A percentile compares a stretch with the other conserved stretches of the same genome.
phyloP scores from a whole-genome alignment of 2,329 filamentous ascomycete genomes.

The Apiospora aurea region DNA sequence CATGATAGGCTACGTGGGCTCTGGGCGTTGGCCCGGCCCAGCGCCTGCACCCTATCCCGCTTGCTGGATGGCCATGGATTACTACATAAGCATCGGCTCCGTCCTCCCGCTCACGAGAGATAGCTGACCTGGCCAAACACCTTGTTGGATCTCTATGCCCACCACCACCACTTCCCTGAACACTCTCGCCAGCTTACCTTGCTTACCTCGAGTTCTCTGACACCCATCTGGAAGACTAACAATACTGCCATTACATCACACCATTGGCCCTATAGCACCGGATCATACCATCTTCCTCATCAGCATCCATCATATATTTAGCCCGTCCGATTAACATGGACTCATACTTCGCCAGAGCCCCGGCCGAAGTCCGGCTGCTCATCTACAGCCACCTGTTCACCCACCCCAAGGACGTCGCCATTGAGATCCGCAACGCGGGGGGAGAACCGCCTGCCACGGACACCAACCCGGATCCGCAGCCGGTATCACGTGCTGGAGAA shows the following conservation, averaged over 20 bases:
- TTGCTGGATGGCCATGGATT: background rate
- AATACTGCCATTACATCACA: background rate
- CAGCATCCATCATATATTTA: background rate
- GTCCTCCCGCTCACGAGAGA: conserved; percentile 7
- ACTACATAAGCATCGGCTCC: conserved; percentile 3
- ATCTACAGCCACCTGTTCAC: conserved; percentile 54
- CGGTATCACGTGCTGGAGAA: conserved; percentile 50
- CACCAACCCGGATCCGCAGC: conserved; percentile 38
- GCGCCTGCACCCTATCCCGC: background rate
- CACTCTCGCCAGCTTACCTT: background rate
- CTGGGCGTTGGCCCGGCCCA: conserved; percentile 11
- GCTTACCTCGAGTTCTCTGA: background rate
- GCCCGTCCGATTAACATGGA: background rate
- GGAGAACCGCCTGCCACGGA: conserved; percentile 35
- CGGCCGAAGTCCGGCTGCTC: conserved; percentile 51
- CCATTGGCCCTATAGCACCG: background rate
- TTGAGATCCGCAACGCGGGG: conserved; percentile 49
- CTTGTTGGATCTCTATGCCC: conserved; percentile 15
- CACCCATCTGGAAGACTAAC: background rate
- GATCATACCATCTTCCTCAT: background rate
- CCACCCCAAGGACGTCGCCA: conserved; percentile 45
- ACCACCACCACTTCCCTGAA: background rate
- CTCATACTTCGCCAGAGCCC: conserved; percentile 44
- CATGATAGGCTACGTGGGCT: conserved; percentile 21
- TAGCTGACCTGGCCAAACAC: background rate